These are phyloP conservation scores for Xylariaceae sp. DNA, from an alignment of 2,329 filamentous ascomycete genomes.

Conservation along the genomic window DNA sequence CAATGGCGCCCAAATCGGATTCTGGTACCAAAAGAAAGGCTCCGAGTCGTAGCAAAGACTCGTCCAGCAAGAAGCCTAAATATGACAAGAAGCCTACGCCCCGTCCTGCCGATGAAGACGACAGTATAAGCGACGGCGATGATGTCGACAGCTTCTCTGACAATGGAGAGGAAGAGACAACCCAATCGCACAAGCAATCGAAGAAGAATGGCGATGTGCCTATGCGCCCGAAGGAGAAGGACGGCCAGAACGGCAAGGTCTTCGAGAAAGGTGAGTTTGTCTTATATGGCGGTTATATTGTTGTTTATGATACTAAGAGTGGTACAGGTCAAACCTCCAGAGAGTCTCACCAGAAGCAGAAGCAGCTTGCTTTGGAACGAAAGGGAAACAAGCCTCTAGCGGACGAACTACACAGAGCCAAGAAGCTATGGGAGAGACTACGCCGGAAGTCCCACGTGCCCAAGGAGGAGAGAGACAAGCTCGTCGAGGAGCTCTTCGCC, in stretches of 20 bases:
- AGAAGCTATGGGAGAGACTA: conserved; percentile 95
- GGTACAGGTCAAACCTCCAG: conserved; percentile 58
- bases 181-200: conserved; percentile 38
- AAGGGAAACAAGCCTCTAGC: conserved; percentile 91
- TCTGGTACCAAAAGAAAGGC: conserved; percentile 55
- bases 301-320: conserved; percentile 14
- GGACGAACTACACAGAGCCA: conserved; percentile 79
- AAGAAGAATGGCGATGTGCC: conserved; percentile 31
- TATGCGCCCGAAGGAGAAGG: conserved; percentile 30
- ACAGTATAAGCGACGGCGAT: conserved; percentile 33
- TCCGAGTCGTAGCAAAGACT: conserved; percentile 46
- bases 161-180: conserved; percentile 52
- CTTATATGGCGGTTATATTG: neutral
- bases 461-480: conserved; percentile 76
- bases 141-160: conserved; percentile 43
- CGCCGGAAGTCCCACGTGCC: conserved; percentile 91
- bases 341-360: conserved; percentile 92
- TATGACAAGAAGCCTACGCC: conserved; percentile 35
- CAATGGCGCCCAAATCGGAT: conserved; percentile 46
- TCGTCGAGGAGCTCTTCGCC: conserved; percentile 83
- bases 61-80: conserved; percentile 33
- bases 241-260: conserved; percentile 34
- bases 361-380: conserved; percentile 78
- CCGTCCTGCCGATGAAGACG: conserved; percentile 37
- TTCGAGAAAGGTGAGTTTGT: conserved; percentile 39